A percentile compares a stretch with the other conserved stretches of the same genome.
These are phyloP conservation scores for Podila verticillata DNA, from an alignment of 192 early-diverging fungal genomes.

Conservation along the genomic window DNA sequence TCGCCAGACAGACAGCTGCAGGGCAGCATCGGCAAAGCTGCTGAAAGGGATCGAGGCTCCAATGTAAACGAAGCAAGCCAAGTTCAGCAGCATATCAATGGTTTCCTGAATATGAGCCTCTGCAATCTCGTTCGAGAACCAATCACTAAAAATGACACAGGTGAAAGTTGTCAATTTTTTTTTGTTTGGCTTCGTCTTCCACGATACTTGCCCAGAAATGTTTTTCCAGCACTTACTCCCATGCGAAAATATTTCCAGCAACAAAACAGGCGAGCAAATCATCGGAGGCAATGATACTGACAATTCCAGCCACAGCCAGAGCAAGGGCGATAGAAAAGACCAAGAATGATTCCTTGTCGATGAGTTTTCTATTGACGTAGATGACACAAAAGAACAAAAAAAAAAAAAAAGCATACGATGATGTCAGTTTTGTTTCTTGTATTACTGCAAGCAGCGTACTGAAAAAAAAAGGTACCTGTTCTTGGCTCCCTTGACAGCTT, in stretches of 20 bases:
- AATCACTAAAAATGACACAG: slow-evolving; percentile 58
- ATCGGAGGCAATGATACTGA: slow-evolving; percentile 77
- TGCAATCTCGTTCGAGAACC: slow-evolving; percentile 86
- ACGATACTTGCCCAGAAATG: no score
- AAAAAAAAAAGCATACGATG: background rate
- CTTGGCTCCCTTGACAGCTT: slow-evolving; percentile 74
- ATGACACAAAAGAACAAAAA: slow-evolving; percentile 4
- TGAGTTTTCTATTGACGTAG: slow-evolving; percentile 63
- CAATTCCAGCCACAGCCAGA: slow-evolving; percentile 72
- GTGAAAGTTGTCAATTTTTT: background rate
- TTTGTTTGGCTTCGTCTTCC: background rate
- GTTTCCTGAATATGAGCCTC: slow-evolving; percentile 91
- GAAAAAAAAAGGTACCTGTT: slow-evolving; percentile 38
- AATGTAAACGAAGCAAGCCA: slow-evolving; percentile 91
- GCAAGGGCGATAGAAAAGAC: slow-evolving; percentile 84
- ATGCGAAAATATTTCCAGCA: slow-evolving; percentile 82
- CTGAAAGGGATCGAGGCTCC: slow-evolving; percentile 82
- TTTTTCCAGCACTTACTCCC: slow-evolving; percentile 67
- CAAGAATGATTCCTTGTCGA: slow-evolving; percentile 90
- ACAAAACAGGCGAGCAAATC: slow-evolving; percentile 83
- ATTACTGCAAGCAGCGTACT: background rate
- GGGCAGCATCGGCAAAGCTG: slow-evolving; percentile 61
- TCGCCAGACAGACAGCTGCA: slow-evolving; percentile 75
- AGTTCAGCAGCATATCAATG: slow-evolving; percentile 87
- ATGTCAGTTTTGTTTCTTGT: background rate